These are phyloP conservation scores for Lentinus tigrinus DNA, from an alignment of 768 basidiomycete genomes.

Conservation along the genomic window DNA sequence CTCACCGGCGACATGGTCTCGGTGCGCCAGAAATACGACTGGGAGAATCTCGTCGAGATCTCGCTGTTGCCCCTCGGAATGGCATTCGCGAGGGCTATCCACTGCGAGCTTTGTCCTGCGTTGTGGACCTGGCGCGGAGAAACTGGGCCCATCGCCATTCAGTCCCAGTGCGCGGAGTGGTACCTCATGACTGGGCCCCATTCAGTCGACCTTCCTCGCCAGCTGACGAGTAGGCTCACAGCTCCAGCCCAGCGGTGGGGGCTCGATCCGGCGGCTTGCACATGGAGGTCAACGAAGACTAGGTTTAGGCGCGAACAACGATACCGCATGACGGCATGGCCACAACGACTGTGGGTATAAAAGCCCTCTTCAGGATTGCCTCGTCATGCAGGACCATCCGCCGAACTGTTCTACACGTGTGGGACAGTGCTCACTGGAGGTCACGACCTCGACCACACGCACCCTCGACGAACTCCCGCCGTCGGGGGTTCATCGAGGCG, in stretches of 20 bases:
- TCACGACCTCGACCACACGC: background rate
- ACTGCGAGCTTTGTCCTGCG: constrained; percentile 26
- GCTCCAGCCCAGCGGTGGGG: background rate
- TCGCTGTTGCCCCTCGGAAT: constrained; percentile 17
- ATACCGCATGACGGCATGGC: constrained; percentile 13
- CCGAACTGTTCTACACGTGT: constrained; percentile 5
- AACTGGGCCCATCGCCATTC: constrained; percentile 21
- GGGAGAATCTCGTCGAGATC: constrained; percentile 27
- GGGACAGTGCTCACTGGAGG: constrained; percentile 8
- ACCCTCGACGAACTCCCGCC: constrained; percentile 1
- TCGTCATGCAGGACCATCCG: constrained; percentile 11
- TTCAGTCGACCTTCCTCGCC: constrained; percentile 9
- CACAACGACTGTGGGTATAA: constrained; percentile 23
- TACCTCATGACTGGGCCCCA: constrained; percentile 8
- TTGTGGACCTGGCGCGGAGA: constrained; percentile 21
- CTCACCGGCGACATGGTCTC: constrained; percentile 4
- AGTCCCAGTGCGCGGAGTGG: constrained; percentile 1
- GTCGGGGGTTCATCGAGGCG: constrained; percentile 9
- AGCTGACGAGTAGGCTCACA: background rate
- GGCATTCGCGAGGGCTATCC: constrained; percentile 15
- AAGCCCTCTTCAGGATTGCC: constrained; percentile 16
- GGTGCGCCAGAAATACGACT: constrained; percentile 4
- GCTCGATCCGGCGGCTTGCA: background rate
- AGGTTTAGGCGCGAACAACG: constrained; percentile 3
- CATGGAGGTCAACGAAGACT: constrained; percentile 5